Percentiles rank a stretch among this genome's conserved stretches.
These are phyloP conservation scores for Fusarium dimerum DNA, from an alignment of 2,329 filamentous ascomycete species.

Conservation along the genomic window DNA sequence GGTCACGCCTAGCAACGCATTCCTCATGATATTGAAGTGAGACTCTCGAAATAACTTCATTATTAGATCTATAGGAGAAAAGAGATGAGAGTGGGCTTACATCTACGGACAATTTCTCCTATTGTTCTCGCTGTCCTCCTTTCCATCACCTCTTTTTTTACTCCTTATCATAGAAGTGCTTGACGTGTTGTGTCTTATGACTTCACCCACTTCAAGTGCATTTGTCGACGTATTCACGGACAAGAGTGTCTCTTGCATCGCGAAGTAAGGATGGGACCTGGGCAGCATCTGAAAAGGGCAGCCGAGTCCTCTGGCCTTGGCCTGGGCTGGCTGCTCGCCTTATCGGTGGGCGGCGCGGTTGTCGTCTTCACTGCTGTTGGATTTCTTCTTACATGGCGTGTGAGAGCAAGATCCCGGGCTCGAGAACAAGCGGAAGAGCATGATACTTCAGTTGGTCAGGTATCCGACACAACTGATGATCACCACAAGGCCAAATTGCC, in stretches of 20 bases:
- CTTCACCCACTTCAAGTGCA: too few relatives aligned
- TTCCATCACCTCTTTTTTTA: not conserved
- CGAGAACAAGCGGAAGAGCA: constrained; percentile 4
- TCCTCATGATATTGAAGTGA: constrained; percentile 36
- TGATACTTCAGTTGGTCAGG: constrained; percentile 31
- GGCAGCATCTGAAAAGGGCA: not conserved
- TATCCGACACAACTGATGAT: constrained; percentile 22
- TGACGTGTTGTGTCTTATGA: too few relatives aligned
- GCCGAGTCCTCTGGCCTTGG: constrained; percentile 23
- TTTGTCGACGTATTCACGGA: too few relatives aligned
- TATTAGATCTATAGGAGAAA: constrained; percentile 8
- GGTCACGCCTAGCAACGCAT: constrained; percentile 40
- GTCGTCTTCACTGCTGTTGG: constrained; percentile 46
- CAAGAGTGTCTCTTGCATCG: too few relatives aligned
- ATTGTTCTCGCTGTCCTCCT: constrained; percentile 17
- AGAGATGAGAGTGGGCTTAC: constrained; percentile 24
- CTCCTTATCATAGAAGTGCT: too few relatives aligned
- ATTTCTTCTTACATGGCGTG: constrained; percentile 42
- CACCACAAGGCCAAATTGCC: constrained; percentile 21
- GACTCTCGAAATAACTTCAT: constrained; percentile 31
- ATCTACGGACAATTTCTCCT: constrained; percentile 14
- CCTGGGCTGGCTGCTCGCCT: constrained; percentile 44
- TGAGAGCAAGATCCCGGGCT: constrained; percentile 24
- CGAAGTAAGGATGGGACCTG: not conserved
- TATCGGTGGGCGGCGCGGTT: constrained; percentile 50